A percentile compares a stretch with the other conserved stretches of the same genome.
Conservation (phyloP, 108 stramenopile species). For the Bacterosira constricta region DNA sequence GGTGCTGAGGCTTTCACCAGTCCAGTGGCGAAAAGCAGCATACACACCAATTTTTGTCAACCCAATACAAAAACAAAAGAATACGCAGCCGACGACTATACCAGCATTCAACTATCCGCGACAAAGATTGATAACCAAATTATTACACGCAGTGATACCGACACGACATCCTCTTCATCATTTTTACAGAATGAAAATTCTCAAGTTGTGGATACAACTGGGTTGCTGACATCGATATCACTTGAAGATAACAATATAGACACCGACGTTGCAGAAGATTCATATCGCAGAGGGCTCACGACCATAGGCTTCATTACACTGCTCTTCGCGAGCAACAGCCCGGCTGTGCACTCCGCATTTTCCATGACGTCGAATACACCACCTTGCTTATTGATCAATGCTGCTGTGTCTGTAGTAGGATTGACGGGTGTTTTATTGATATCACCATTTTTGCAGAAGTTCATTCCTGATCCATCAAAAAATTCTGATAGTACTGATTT, state of each 20-base stretch:
- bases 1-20: not conserved
- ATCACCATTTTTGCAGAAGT: conserved; percentile 50
- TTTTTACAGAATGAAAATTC: not conserved
- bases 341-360: conserved; percentile 71
- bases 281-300: conserved; percentile 57
- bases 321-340: conserved; percentile 68
- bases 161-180: not conserved
- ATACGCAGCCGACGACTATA: not conserved
- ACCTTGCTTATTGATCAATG: conserved; percentile 73
- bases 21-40: not conserved
- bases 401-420: conserved; percentile 62
- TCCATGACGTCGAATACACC: conserved; percentile 35
- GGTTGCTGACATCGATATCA: conserved; percentile 2
- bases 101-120: not conserved
- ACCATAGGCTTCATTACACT: conserved; percentile 79
- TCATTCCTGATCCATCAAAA: conserved; percentile 51
- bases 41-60: not conserved
- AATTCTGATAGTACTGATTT: not conserved
- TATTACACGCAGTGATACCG: not conserved
- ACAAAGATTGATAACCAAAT: not conserved
- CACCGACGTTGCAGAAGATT: conserved; percentile 6
- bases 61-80: not conserved
- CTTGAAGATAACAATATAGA: not conserved
- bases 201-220: conserved; percentile 10
- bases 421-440: conserved; percentile 56